A percentile compares a stretch with the other conserved stretches of the same genome.
Conservation (phyloP, 140 eudicot species). For the Bidens hawaiensis region DNA sequence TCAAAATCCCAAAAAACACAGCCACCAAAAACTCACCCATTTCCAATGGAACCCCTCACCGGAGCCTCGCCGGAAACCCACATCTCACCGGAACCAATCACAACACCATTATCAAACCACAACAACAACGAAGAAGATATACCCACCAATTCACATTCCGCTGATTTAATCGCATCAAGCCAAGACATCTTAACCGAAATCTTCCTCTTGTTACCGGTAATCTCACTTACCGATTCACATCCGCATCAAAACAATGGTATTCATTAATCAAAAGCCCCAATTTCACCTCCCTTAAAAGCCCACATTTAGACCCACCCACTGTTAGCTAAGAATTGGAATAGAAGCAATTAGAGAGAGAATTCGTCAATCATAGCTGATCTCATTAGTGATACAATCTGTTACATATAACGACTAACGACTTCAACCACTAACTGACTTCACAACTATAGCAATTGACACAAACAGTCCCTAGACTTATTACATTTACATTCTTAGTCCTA, state of each 20-base stretch:
- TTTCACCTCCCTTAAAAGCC: constrained; percentile 16
- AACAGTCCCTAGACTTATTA: too few species aligned
- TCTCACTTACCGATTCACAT: constrained; percentile 27
- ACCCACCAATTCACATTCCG: constrained; percentile 14
- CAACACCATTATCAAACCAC: constrained; percentile 13
- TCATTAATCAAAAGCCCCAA: constrained; percentile 23
- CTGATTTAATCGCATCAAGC: constrained; percentile 26
- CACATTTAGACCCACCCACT: constrained; percentile 17
- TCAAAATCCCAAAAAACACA: constrained; percentile 1
- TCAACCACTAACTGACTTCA: too few species aligned
- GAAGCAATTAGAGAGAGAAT: too few species aligned
- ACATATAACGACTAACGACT: too few species aligned
- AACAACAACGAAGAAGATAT: not conserved
- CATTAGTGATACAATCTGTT: too few species aligned
- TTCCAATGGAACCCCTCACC: constrained; percentile 16
- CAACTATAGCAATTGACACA: too few species aligned
- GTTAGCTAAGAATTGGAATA: too few species aligned
- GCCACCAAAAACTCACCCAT: too few species aligned
- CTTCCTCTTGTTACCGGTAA: constrained; percentile 28
- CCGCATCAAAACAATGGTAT: constrained; percentile 35
- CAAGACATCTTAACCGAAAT: constrained; percentile 38
- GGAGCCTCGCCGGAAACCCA: constrained; percentile 5
- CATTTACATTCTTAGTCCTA: too few species aligned
- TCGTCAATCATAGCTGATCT: too few species aligned
- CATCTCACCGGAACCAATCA: constrained; percentile 6